These are phyloP conservation scores for Hyphodiscus sp. DNA, from an alignment of 2,329 filamentous ascomycete species.

Conservation along the genomic window DNA sequence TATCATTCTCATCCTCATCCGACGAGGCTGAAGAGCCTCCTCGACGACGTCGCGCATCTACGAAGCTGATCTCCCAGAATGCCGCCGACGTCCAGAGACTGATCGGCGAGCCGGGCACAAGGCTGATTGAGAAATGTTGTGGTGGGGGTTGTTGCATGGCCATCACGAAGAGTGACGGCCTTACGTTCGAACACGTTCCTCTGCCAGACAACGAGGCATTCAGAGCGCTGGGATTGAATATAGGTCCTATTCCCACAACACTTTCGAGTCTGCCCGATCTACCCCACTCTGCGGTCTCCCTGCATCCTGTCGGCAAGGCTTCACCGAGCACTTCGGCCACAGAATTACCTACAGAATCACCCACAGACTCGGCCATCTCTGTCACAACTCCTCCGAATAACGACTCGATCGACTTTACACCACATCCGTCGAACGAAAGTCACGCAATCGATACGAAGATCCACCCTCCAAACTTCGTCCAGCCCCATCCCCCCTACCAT, in stretches of 20 bases:
- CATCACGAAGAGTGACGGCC: conserved; percentile 36
- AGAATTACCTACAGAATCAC: conserved; percentile 14
- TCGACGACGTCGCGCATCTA: conserved; percentile 60
- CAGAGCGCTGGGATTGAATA: conserved; percentile 67
- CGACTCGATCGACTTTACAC: conserved; percentile 29
- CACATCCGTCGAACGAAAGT: conserved; percentile 15
- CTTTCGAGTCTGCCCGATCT: conserved; percentile 67
- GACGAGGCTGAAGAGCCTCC: conserved; percentile 38
- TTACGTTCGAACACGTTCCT: conserved; percentile 47
- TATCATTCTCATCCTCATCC: conserved; percentile 57
- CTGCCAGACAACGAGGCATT: conserved; percentile 81
- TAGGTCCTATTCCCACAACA: conserved; percentile 66
- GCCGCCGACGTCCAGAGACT: conserved; percentile 56
- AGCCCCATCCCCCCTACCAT: conserved; percentile 88
- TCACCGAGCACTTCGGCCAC: conserved; percentile 33
- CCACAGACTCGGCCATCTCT: conserved; percentile 44
- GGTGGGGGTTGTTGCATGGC: conserved; percentile 59
- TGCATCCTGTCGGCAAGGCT: conserved; percentile 49
- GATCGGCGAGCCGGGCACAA: conserved; percentile 56
- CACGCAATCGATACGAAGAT: conserved; percentile 47
- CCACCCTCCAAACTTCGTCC: conserved; percentile 82
- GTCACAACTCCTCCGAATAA: conserved; percentile 13
- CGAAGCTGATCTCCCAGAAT: conserved; percentile 58
- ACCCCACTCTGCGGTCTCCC: conserved; percentile 68
- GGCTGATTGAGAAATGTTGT: conserved; percentile 57